These are phyloP conservation scores for Annona squamosa DNA, from an alignment of 164 flowering plant species.

Conservation along the genomic window DNA sequence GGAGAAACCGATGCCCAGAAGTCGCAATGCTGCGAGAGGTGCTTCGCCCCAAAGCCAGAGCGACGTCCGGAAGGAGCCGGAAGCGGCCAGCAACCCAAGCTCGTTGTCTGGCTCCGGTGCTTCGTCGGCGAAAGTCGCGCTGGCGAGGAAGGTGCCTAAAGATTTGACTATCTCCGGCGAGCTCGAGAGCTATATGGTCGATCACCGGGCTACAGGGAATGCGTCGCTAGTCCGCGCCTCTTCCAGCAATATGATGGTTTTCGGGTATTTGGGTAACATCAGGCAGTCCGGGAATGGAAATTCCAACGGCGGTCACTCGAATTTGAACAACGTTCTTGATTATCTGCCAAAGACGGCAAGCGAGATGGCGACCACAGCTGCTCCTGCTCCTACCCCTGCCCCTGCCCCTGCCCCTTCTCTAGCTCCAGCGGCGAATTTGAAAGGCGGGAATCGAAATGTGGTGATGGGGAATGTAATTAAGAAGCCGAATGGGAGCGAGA, in stretches of 20 bases:
- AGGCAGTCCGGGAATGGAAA: conserved; percentile 36
- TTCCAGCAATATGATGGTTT: conserved; percentile 74
- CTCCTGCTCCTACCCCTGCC: not conserved
- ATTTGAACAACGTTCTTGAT: conserved; percentile 25
- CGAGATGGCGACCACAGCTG: conserved; percentile 10
- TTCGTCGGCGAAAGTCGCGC: conserved; percentile 11
- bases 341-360: conserved; percentile 34
- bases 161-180: conserved; percentile 61
- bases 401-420: no score
- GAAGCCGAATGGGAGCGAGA: conserved; percentile 23
- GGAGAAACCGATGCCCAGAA: conserved; percentile 19
- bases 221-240: conserved; percentile 61
- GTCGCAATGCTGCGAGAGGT: not conserved
- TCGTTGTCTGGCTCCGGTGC: not conserved
- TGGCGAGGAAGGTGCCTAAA: conserved; percentile 31
- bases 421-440: conserved; percentile 8
- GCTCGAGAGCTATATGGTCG: conserved; percentile 63
- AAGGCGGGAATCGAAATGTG: conserved; percentile 10
- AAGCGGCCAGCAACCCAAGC: conserved; percentile 1
- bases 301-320: not conserved
- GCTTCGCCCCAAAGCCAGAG: not conserved
- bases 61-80: not conserved
- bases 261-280: conserved; percentile 67
- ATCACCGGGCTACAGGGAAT: conserved; percentile 42
- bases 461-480: conserved; percentile 53